Evolutionary conservation across 108 stramenopile genomes (phyloP), one percentile per base, ranked within the genome.

Genomic region (Discostella pseudostelligera): DNA sequence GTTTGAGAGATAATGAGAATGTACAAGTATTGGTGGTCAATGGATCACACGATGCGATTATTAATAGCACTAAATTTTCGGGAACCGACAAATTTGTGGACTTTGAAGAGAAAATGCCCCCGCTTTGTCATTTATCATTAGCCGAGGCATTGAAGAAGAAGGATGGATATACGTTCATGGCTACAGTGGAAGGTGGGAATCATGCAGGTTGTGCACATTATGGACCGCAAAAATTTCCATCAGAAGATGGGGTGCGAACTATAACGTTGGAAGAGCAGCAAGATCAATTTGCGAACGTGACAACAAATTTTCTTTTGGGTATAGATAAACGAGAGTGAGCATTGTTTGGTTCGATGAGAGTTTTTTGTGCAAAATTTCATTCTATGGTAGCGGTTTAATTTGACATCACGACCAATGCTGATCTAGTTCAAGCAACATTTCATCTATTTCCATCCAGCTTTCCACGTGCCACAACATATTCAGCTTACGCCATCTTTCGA

Each of bases 211-310:
- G 63, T 53, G 79, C 79, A 9, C 36, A 59, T 11, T 80, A 80
- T 32, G 78, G 78, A 19, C 78, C 78, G 24, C 78, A 74, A 51
- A 74, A 47, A 6, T 79, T 68, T 63, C 78, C 78, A 2, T 39
- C 63, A 1, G 44, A 37, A 16, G 79, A 76, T 72, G 79, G 74
- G 5, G 58, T 63, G 13, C 32, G 79, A 25, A 66, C 66, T 0
- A 80, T 80, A n/a, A 75, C 79, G 13, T 46, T 75, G 48, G 64
- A 76, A 26, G 63, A 80, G 39, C 79, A 80, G 69, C 79, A 80
- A 40, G 22, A 32, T 9, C 54, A 56, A 24, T 64, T 35, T 44
- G 72, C 72, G 17, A 39, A 79, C 11, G 26, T 70, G 46, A 74
- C 78, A 13, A 55, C 61, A 36, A 54, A 74, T 44, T 79, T 79